These are phyloP conservation scores for Echinosophora koreensis DNA, from an alignment of 306 rosid genomes.

Conservation along the genomic window DNA sequence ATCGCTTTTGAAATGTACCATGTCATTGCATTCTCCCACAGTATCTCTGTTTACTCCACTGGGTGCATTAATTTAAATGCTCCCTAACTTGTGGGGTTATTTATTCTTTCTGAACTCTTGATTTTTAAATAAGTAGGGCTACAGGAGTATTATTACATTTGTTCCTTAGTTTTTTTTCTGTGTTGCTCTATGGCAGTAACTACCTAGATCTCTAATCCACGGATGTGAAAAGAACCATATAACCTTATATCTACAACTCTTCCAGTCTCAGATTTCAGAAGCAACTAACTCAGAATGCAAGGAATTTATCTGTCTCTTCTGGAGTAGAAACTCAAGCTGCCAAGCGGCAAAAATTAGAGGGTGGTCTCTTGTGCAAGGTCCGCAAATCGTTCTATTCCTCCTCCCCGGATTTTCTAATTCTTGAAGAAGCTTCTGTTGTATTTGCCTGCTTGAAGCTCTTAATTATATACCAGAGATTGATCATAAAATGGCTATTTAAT, in stretches of 20 bases:
- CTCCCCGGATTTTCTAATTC: conserved; percentile 30
- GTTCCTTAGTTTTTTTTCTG: not conserved
- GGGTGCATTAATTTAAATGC: too few species aligned
- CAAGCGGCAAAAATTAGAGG: conserved; percentile 92
- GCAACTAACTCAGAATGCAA: conserved; percentile 61
- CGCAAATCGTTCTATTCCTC: conserved; percentile 39
- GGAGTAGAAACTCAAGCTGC: conserved; percentile 86
- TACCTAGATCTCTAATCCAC: conserved; percentile 17
- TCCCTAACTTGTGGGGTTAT: too few species aligned
- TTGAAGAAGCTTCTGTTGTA: conserved; percentile 29
- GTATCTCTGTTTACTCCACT: too few species aligned
- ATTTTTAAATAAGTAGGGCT: not conserved
- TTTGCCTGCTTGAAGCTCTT: conserved; percentile 40
- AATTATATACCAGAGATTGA: conserved; percentile 14
- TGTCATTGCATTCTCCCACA: too few species aligned
- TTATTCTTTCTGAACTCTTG: too few species aligned
- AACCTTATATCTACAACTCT: conserved; percentile 33
- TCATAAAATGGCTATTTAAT: conserved; percentile 17
- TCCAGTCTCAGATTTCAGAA: conserved; percentile 68
- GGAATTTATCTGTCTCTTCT: conserved; percentile 61
- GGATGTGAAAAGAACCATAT: conserved; percentile 26
- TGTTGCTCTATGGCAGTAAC: not conserved
- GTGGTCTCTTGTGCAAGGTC: conserved; percentile 87
- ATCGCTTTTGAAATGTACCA: too few species aligned
- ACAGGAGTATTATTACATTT: conserved; percentile 23